These are phyloP conservation scores for Apiotrichum brassicae DNA, from an alignment of 1,284 basidiomycete species.

Conservation along the genomic window DNA sequence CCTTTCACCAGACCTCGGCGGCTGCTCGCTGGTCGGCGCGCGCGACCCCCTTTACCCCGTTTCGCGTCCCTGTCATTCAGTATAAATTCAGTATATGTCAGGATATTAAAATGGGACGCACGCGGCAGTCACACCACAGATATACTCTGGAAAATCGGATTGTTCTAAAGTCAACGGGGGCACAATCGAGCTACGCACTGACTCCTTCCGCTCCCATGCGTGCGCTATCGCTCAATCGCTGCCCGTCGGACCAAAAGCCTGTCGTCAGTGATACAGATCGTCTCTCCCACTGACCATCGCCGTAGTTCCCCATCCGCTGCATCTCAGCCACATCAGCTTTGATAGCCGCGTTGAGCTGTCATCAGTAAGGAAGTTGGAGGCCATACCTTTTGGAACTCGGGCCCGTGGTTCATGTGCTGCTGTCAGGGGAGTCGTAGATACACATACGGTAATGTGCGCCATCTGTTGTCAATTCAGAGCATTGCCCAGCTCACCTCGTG, in stretches of 20 bases:
- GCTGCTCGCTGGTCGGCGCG: conserved; percentile 23
- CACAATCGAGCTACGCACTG: conserved; percentile 15
- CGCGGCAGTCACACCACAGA: conserved; percentile 41
- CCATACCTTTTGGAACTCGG: conserved; percentile 40
- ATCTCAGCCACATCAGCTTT: conserved; percentile 36
- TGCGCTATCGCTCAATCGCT: conserved; percentile 33
- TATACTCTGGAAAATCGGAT: conserved; percentile 40
- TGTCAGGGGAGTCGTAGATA: background rate
- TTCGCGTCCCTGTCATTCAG: conserved; percentile 26
- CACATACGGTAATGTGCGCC: conserved; percentile 42
- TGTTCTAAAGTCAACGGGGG: conserved; percentile 15
- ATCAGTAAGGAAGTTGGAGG: background rate
- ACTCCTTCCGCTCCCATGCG: conserved; percentile 37
- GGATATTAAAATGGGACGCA: conserved; percentile 6
- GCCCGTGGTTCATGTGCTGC: conserved; percentile 47
- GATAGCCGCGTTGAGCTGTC: conserved; percentile 40
- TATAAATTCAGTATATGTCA: background rate
- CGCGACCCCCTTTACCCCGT: conserved; percentile 19
- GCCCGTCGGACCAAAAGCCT: conserved; percentile 45
- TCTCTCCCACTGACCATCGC: conserved; percentile 43
- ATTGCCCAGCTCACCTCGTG: conserved; percentile 35
- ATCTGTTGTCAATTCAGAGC: conserved; percentile 25
- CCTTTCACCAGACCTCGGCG: conserved; percentile 34
- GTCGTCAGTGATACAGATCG: background rate
- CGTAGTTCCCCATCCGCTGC: conserved; percentile 40